These are phyloP conservation scores for Trifolium repens DNA, from an alignment of 306 rosid species.

Conservation along the genomic window DNA sequence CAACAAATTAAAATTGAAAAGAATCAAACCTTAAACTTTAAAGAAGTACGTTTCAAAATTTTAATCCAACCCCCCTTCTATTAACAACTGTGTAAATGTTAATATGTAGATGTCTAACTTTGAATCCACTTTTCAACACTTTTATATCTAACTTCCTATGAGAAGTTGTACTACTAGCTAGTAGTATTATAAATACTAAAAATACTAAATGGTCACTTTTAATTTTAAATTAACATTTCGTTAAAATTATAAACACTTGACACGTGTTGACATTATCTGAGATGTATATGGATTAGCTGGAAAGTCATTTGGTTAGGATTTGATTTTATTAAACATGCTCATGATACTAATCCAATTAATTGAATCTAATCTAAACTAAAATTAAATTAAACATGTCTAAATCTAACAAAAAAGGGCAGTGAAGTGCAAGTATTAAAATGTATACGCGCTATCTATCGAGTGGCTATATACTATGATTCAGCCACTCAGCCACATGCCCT, in stretches of 20 bases:
- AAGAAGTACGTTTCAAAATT: too few species aligned
- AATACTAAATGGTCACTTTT: too few species aligned
- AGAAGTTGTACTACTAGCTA: too few species aligned
- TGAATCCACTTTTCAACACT: too few species aligned
- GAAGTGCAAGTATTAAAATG: slow-evolving; percentile 42
- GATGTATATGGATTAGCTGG: slow-evolving; percentile 41
- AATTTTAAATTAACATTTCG: neutral
- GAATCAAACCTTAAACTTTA: too few species aligned
- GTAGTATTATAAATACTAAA: too few species aligned
- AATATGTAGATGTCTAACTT: too few species aligned
- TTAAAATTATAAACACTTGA: slow-evolving; percentile 28
- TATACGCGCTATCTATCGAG: slow-evolving; percentile 28
- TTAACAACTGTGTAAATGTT: too few species aligned
- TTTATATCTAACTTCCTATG: too few species aligned
- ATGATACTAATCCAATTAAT: neutral
- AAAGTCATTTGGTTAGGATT: slow-evolving; percentile 5
- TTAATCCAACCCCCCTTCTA: too few species aligned
- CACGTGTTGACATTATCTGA: slow-evolving; percentile 42
- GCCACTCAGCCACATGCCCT: slow-evolving; percentile 45
- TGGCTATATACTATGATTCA: slow-evolving; percentile 11
- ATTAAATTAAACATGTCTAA: slow-evolving; percentile 22
- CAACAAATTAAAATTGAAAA: too few species aligned
- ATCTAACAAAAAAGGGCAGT: neutral
- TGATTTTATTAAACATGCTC: neutral
- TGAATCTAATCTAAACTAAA: neutral